Evolutionary conservation across 2,329 filamentous ascomycete species (phyloP).

Genomic region (Penicillium sclerotiorum): DNA sequence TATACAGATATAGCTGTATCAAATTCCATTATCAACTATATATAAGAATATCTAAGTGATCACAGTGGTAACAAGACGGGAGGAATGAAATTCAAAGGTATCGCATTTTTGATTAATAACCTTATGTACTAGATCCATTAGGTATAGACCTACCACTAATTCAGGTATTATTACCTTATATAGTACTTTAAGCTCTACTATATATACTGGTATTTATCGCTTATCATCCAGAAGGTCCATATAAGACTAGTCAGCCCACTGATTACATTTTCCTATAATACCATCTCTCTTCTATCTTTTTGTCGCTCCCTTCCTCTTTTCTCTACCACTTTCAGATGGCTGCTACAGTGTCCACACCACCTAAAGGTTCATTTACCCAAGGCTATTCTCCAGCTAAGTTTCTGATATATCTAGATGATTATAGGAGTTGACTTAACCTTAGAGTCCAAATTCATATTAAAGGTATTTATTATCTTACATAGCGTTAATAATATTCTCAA

Average conservation of each 20-base stretch:
- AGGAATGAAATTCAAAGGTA: conserved; percentile 29
- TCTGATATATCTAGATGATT: conserved; percentile 18
- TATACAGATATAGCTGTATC: conserved; percentile 32
- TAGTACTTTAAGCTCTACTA: conserved; percentile 33
- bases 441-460: conserved; percentile 18
- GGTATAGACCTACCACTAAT: conserved; percentile 27
- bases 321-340: no score
- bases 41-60: conserved; percentile 35
- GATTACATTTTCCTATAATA: conserved; percentile 20
- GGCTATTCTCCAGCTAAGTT: conserved; percentile 19
- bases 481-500: conserved; percentile 20
- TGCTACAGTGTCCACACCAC: conserved; percentile 10
- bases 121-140: conserved; percentile 28
- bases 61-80: conserved; percentile 27
- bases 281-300: conserved; percentile 15
- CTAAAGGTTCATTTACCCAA: conserved; percentile 20
- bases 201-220: conserved; percentile 22
- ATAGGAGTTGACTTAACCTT: conserved; percentile 21
- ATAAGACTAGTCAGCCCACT: conserved; percentile 28
- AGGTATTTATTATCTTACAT: conserved; percentile 20
- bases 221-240: conserved; percentile 23
- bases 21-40: conserved; percentile 29
- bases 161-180: conserved; percentile 28
- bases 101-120: conserved; percentile 28
- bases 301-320: conserved; percentile 10